Evolutionary conservation across 768 basidiomycete genomes (phyloP), one percentile per base, ranked within the genome.

Genomic region (Infundibulicybe gibba): DNA sequence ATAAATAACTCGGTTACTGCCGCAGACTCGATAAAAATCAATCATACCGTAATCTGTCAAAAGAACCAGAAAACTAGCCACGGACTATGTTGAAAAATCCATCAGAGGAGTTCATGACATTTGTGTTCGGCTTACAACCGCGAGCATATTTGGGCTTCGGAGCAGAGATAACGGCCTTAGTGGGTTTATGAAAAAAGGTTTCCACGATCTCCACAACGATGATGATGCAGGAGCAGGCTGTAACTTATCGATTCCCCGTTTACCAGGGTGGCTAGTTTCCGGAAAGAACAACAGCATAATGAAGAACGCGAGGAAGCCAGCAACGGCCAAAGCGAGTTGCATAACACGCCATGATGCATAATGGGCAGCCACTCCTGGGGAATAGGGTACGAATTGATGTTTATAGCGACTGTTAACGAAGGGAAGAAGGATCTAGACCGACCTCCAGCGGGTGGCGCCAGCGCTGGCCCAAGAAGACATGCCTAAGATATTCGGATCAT

Each of bases 211-310:
- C 42, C 71, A 65, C n/a, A 53, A 47, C 49, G 17, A 46, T 9
- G n/a, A n/a, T n/a, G 53, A 38, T 54, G 15, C 48, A 62, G 3
- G 48, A 54, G 2, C 52, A 51, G 3, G 55, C 37, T 40, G 45
- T 46, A 20, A 59, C 45, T 68, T 32, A 2, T 72, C 75, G 0
- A 87, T 49, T 0, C 55, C 54, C 6, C 62, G 55, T 55, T 88
- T 83, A 59, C 83, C 75, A 3, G 69, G 50, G 0, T 85, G 74
- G 84, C 87, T 88, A 0, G 85, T 85, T 32, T 70, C 72, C 51
- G 83, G 84, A 44, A 82, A 67, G 0, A 83, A 71, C 0, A 72
- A 65, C 19, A 72, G 44, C 10, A 79, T 79, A 3, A 25, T 25
- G n/a, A n/a, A n/a, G n/a, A n/a, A n/a, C n/a, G n/a, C n/a, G n/a